A percentile compares a stretch with the other conserved stretches of the same genome.
These are phyloP conservation scores for Nothomitra cinnamomea DNA, from an alignment of 2,329 filamentous ascomycete genomes.

Conservation along the genomic window DNA sequence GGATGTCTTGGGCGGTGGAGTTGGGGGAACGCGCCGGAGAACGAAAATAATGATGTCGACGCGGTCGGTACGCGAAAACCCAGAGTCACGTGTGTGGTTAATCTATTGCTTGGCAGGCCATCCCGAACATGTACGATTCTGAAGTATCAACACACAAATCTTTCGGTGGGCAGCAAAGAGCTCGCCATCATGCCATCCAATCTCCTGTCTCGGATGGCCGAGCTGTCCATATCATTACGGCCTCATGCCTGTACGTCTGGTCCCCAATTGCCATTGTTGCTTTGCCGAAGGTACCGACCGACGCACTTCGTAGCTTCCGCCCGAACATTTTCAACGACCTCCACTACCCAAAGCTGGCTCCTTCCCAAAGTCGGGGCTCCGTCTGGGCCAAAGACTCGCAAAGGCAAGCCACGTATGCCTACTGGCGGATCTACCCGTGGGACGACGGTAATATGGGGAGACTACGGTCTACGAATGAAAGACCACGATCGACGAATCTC, in stretches of 20 bases:
- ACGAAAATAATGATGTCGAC: no score
- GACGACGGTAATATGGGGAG: constrained; percentile 90
- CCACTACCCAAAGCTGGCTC: constrained; percentile 52
- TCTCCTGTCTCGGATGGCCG: neutral
- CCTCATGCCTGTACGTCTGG: neutral
- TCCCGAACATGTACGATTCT: neutral
- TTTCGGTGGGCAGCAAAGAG: neutral
- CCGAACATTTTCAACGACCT: constrained; percentile 55
- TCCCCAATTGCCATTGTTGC: neutral
- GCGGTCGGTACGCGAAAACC: no score
- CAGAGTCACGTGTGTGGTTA: no score
- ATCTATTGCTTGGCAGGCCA: neutral
- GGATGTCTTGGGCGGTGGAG: no score
- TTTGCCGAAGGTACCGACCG: neutral
- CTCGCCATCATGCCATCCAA: neutral
- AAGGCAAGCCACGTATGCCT: constrained; percentile 71
- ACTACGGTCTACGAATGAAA: constrained; percentile 83
- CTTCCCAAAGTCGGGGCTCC: constrained; percentile 56
- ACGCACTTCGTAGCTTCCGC: constrained; percentile 24
- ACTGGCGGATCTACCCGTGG: constrained; percentile 85
- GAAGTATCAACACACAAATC: neutral
- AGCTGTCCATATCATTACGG: neutral
- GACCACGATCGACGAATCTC: constrained; percentile 88
- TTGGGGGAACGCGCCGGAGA: no score
- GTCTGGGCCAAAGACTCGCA: constrained; percentile 62